phyloP scores from a whole-genome alignment of 177 flowering plant species.

The Vitis hybrid region DNA sequence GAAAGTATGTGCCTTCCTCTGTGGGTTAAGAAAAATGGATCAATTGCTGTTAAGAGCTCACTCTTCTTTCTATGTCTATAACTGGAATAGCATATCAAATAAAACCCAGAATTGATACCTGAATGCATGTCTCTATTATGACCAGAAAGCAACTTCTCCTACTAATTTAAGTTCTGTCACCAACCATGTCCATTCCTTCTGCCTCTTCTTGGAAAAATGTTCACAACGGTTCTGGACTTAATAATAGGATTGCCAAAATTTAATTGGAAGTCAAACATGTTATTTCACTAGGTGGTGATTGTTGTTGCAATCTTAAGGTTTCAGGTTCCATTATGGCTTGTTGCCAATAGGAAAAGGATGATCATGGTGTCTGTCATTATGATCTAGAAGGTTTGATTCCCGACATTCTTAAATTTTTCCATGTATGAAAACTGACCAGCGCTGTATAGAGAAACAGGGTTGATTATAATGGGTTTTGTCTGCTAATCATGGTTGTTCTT shows the following conservation, averaged over 20 bases:
- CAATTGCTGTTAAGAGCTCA: neutral
- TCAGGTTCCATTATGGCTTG: conserved; percentile 5
- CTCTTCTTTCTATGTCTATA: neutral
- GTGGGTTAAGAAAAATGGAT: neutral
- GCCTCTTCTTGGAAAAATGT: neutral
- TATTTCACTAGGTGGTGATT: neutral
- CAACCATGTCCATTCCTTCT: neutral
- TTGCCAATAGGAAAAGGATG: conserved; percentile 9
- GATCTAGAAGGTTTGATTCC: conserved; percentile 15
- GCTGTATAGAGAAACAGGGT: neutral
- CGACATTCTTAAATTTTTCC: conserved; percentile 12
- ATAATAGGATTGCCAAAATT: neutral
- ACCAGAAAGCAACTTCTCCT: neutral
- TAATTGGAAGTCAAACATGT: neutral
- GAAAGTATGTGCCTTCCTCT: neutral
- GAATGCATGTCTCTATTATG: conserved; percentile 1
- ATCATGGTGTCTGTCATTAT: too few species aligned
- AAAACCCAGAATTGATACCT: neutral
- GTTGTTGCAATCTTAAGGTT: neutral
- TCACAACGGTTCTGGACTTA: neutral
- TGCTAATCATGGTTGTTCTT: neutral
- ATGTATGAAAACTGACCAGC: neutral
- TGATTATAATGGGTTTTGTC: neutral
- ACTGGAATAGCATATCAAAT: neutral
- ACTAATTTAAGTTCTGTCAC: neutral